phyloP scores from a whole-genome alignment of 306 rosid species.

The Elaeagnus macrophylla region DNA sequence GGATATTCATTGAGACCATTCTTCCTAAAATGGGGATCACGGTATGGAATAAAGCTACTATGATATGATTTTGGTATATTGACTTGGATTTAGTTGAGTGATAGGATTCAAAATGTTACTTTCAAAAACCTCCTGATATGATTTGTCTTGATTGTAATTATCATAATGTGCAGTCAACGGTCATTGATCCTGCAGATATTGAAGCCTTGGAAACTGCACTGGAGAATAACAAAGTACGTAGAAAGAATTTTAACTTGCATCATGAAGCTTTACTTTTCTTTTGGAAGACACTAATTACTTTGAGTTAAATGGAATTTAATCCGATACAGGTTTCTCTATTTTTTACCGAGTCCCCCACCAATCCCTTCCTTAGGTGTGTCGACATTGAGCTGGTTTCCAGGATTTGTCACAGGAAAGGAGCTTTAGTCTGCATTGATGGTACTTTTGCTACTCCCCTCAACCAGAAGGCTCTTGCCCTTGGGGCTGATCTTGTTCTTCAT shows the following conservation, averaged over 20 bases:
- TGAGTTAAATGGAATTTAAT: constrained; percentile 8
- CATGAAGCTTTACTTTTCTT: constrained; percentile 5
- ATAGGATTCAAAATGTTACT: not conserved
- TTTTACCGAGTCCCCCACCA: constrained; percentile 96
- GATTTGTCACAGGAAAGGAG: constrained; percentile 73
- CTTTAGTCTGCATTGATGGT: constrained; percentile 85
- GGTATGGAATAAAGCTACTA: constrained; percentile 27
- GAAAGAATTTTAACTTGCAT: constrained; percentile 7
- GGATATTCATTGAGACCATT: constrained; percentile 74
- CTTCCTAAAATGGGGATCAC: constrained; percentile 91
- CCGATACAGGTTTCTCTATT: constrained; percentile 71
- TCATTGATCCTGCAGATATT: constrained; percentile 83
- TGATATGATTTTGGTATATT: not conserved
- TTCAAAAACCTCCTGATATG: not conserved
- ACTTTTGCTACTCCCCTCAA: constrained; percentile 94
- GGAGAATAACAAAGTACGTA: constrained; percentile 64
- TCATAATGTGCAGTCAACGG: constrained; percentile 49
- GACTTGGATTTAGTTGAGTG: not conserved
- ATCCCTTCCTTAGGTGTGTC: constrained; percentile 92
- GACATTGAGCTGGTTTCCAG: constrained; percentile 87
- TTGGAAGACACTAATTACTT: not conserved
- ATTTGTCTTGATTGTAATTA: constrained; percentile 13
- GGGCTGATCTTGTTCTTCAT: constrained; percentile 87
- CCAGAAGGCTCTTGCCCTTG: constrained; percentile 86
- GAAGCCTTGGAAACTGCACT: constrained; percentile 62